phyloP scores from a whole-genome alignment of 257 asterid genomes.

The Scutellaria barbata region DNA sequence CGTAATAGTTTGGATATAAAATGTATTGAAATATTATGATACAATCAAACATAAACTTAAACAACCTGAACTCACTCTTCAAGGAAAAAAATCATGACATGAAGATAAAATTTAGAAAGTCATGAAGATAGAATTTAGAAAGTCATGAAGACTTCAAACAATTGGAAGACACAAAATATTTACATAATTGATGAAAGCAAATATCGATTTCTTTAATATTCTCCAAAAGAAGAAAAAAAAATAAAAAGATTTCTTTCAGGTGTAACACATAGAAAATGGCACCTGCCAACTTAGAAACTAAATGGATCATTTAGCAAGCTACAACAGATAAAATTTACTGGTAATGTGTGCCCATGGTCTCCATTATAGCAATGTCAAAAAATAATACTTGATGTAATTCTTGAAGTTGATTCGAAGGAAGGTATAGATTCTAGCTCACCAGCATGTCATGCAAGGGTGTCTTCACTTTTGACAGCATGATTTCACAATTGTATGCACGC shows the following conservation, averaged over 20 bases:
- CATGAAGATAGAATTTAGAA: background rate
- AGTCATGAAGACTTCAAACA: background rate
- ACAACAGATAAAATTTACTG: slow-evolving; percentile 8
- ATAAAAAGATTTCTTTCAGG: background rate
- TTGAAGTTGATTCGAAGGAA: slow-evolving; percentile 1
- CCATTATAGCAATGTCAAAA: background rate
- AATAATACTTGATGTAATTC: slow-evolving; percentile 8
- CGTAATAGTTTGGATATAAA: background rate
- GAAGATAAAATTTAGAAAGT: slow-evolving; percentile 11
- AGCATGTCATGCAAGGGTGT: slow-evolving; percentile 79
- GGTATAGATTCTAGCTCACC: slow-evolving; percentile 56
- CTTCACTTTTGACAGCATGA: slow-evolving; percentile 94
- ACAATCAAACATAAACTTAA: slow-evolving; percentile 5
- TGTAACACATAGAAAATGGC: slow-evolving; percentile 4
- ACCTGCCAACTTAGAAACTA: slow-evolving; percentile 6
- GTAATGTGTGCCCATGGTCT: slow-evolving; percentile 21
- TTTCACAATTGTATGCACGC: slow-evolving; percentile 96
- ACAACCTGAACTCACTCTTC: slow-evolving; percentile 18
- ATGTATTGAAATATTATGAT: slow-evolving; percentile 9
- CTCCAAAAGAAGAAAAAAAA: too few relatives aligned
- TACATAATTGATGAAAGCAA: background rate
- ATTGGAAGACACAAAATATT: background rate
- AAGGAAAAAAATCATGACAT: background rate
- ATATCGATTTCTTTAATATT: background rate
- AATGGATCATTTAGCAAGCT: slow-evolving; percentile 19